Evolutionary conservation across 768 basidiomycete species (phyloP), one percentile per base, ranked within the genome.

Genomic region (Mrakia frigida): DNA sequence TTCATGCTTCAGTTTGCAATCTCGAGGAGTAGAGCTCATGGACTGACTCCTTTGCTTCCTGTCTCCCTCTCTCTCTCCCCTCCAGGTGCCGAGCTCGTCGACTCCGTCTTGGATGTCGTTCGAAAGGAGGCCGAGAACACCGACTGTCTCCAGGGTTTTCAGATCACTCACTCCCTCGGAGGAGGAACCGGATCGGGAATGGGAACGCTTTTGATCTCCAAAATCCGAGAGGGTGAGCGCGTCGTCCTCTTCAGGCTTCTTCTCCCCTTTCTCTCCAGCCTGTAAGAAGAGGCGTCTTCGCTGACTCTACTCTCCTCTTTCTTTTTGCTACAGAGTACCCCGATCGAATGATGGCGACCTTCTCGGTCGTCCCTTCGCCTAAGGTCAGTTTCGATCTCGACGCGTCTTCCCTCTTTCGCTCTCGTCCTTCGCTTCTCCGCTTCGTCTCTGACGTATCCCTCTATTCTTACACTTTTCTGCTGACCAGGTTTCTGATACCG

Each of bases 141-240:
- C 79, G 97, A 98, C 85, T 94, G 91, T 84, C 91, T 98, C 50
- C 97, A 98, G 85, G 97, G 96, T 79, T 98, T 99, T 92, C 95
- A 98, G 85, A 93, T 98, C 84, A 96, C 95, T 78, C 96, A 98
- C 87, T 98, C 94, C 37, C 89, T 96, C 79, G 95, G 97, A 86
- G 97, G 97, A 86, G 97, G 96, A 85, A 99, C 97, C 81, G 97
- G 97, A 86, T 93, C 97, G 80, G 97, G 97, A 86, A 98, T 99
- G 96, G 97, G 97, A 85, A 98, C 97, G 65, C 91, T 99, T 73
- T 86, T 99, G 80, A 97, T 99, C 84, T 98, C 95, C 80, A 99
- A 99, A 87, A 97, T 99, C 84, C 90, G 96, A 79, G 95, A 98
- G 84, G 96, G 28, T 50, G 46, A 50, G 46, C n/a, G n/a, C n/a